phyloP scores from a whole-genome alignment of 2,329 filamentous ascomycete species.

The Pyrenophora teres region DNA sequence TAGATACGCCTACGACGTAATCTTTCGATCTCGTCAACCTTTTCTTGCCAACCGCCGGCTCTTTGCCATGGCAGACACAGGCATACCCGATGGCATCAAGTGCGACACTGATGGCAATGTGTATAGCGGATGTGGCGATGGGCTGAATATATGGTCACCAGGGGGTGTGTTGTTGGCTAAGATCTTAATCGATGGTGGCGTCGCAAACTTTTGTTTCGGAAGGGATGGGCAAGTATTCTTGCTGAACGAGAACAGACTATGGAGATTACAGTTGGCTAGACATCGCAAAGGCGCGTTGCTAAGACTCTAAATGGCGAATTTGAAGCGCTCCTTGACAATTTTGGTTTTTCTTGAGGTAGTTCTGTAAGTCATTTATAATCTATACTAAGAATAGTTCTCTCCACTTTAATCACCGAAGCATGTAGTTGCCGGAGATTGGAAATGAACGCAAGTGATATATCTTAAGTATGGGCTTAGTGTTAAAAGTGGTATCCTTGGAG shows the following conservation, averaged over 20 bases:
- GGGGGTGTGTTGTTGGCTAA: slow-evolving; percentile 52
- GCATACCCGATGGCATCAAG: slow-evolving; percentile 32
- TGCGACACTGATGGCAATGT: slow-evolving; percentile 56
- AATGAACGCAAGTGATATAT: too few relatives aligned
- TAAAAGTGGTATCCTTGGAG: too few relatives aligned
- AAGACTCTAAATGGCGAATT: background rate
- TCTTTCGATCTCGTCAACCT: slow-evolving; percentile 8
- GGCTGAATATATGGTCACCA: slow-evolving; percentile 55
- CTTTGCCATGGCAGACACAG: slow-evolving; percentile 28
- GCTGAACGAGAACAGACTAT: slow-evolving; percentile 49
- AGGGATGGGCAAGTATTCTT: slow-evolving; percentile 53
- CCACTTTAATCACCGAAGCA: too few relatives aligned
- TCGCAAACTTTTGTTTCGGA: slow-evolving; percentile 57
- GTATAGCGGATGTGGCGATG: slow-evolving; percentile 56
- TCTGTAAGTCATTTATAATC: too few relatives aligned
- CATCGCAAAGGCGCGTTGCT: slow-evolving; percentile 1
- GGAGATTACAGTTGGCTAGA: slow-evolving; percentile 10
- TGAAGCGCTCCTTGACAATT: too few relatives aligned
- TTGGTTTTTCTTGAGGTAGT: too few relatives aligned
- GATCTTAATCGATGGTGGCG: slow-evolving; percentile 40
- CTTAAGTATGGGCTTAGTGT: too few relatives aligned
- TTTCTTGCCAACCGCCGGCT: slow-evolving; percentile 26
- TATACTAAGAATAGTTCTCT: too few relatives aligned
- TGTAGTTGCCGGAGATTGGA: too few relatives aligned
- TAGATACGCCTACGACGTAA: slow-evolving; percentile 31